Conservation (phyloP, 169 alveolate genomes). For the Eimeria sp. region DNA sequence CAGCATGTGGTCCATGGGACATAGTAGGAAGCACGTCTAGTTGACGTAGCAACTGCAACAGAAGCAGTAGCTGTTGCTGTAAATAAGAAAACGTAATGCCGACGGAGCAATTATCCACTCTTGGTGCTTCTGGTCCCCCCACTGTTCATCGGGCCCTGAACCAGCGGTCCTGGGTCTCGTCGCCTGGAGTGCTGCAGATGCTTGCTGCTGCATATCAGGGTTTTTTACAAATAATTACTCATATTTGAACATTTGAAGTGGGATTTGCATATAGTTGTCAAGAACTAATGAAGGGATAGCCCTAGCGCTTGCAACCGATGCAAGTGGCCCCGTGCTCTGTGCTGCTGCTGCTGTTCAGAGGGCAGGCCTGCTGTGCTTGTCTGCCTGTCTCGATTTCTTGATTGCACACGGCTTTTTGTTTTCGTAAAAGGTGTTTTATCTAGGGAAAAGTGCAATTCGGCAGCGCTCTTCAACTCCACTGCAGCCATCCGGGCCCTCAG, state of each 20-base stretch:
- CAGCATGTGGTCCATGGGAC: background rate
- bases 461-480: background rate
- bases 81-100: background rate
- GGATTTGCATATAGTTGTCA: background rate
- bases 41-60: background rate
- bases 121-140: background rate
- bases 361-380: background rate
- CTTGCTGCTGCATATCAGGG: background rate
- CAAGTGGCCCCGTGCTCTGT: background rate
- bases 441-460: background rate
- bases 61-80: background rate
- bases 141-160: background rate
- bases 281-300: background rate
- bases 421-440: background rate
- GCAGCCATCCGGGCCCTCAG: background rate
- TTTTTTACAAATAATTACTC: background rate
- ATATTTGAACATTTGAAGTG: background rate
- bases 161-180: background rate
- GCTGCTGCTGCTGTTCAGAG: slow-evolving; percentile 1
- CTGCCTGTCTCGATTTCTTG: background rate
- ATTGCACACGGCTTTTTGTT: background rate
- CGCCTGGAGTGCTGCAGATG: background rate
- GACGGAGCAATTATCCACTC: background rate
- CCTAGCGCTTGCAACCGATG: background rate
- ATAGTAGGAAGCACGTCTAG: background rate